Base-by-base conservation (phyloP, 345 rosid species). In the Mercurialis annua region DNA sequence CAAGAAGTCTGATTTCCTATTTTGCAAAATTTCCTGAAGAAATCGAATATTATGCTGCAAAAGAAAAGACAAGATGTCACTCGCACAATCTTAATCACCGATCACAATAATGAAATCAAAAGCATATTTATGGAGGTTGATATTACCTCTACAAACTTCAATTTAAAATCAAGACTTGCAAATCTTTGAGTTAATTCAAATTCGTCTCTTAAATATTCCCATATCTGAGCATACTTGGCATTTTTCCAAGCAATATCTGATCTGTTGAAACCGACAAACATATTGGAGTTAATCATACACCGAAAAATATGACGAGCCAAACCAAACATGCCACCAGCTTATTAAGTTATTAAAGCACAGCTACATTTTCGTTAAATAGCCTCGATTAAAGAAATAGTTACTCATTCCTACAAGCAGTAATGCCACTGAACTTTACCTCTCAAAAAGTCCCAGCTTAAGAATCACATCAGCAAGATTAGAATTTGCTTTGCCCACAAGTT, bases 181-280 rank as follows among this genome's bases (percentile, higher is more conserved):
- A 92, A 92, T 78, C 96, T 89, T 74, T 84, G 89, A n/a, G 92
- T 83, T 67, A 92, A 71, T 75, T 92, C 96, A 69, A 92, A 92
- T 75, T 92, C 98, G 67, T 89, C 98, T 71, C 98, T 83, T n/a
- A 92, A 83, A 71, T 83, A 92, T 77, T 92, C 96, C 93, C 93
- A 87, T 83, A 88, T 87, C 84, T 87, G 90, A 54, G 86, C 90
- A 74, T 85, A 94, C 74, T 91, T 94, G 4, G 96, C 99, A 77
- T 94, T 90, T 73, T 94, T 94, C 99, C 99, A 94, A 17, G 98
- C 98, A 61, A 91, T 94, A 73, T 94, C 99, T 15, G 96, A 94
- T 80, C 98, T 93, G 83, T 74, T 69, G 43, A 40, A 58, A 66
- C 63, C 61, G 63, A 12, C 12, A 57, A n/a, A 42, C 63, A 15